Percentiles rank a stretch among this genome's conserved stretches.
Conservation (phyloP, 2,329 filamentous ascomycete genomes). For the Rutstroemia sp. region DNA sequence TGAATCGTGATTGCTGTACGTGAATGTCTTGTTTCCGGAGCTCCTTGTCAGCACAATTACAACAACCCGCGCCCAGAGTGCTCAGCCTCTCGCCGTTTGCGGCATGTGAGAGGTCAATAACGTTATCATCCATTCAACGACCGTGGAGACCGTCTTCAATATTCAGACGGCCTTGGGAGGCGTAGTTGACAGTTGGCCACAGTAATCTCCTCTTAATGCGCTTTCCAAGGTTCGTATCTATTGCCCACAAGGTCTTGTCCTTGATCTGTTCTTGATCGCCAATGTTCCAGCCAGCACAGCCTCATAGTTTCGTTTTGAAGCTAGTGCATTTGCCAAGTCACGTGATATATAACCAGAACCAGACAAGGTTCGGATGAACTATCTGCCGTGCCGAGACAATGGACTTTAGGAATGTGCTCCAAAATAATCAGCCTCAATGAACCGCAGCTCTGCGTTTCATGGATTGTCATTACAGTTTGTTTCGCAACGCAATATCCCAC, state of each 20-base stretch:
- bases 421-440: constrained; percentile 10
- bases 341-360: neutral
- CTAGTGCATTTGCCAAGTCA: neutral
- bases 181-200: constrained; percentile 1
- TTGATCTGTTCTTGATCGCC: neutral
- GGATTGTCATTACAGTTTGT: neutral
- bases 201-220: neutral
- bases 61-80: neutral
- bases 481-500: neutral
- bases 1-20: neutral
- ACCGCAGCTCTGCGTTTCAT: neutral
- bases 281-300: neutral
- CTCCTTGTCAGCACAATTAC: neutral
- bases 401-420: neutral
- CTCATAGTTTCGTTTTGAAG: neutral
- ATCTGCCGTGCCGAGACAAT: neutral
- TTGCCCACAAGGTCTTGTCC: neutral
- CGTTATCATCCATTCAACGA: neutral
- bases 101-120: neutral
- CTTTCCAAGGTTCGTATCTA: constrained; percentile 1
- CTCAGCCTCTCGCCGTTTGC: constrained; percentile 2
- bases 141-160: neutral
- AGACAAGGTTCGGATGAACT: neutral
- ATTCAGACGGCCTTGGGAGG: constrained; percentile 4
- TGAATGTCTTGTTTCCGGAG: neutral